Conservation (phyloP, 495 filamentous ascomycete species). For the Penicillium argentinense region DNA sequence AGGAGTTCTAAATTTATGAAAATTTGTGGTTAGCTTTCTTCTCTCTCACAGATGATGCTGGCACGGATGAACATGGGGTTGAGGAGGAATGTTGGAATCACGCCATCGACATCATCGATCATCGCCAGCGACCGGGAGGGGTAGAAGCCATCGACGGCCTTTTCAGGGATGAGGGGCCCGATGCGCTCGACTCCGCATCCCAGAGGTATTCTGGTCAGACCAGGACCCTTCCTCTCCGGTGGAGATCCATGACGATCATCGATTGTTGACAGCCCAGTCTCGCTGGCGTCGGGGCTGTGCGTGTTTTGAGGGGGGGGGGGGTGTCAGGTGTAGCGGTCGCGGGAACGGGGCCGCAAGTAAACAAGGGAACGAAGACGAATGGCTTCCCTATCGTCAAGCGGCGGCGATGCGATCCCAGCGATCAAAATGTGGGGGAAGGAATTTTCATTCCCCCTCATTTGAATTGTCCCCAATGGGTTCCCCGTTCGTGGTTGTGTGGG, state of each 20-base stretch:
- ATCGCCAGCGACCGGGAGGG: conserved; percentile 30
- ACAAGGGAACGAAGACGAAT: conserved; percentile 17
- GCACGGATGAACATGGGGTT: conserved; percentile 1
- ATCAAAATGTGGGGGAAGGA: not conserved
- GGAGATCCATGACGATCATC: conserved; percentile 20
- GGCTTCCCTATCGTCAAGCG: not conserved
- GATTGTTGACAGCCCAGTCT: conserved; percentile 7
- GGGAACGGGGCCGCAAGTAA: conserved; percentile 24
- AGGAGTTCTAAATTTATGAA: conserved; percentile 24
- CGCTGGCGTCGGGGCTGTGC: conserved; percentile 6
- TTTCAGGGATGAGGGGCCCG: conserved; percentile 1
- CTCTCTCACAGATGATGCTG: not conserved
- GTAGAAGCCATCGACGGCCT: conserved; percentile 13
- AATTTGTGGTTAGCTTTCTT: conserved; percentile 10
- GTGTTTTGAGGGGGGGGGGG: conserved; percentile 14
- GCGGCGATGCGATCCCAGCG: conserved; percentile 14
- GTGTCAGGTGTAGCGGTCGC: conserved; percentile 28
- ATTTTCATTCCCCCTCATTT: not conserved
- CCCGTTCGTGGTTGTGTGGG: conserved; percentile 9
- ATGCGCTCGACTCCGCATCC: not conserved
- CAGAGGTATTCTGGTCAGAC: not conserved
- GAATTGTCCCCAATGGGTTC: not conserved
- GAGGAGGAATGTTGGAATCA: conserved; percentile 17
- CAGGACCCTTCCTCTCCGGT: not conserved
- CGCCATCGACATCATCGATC: conserved; percentile 31